Base-by-base conservation (phyloP, 2,329 filamentous ascomycete species). In the Colletotrichum sp. region DNA sequence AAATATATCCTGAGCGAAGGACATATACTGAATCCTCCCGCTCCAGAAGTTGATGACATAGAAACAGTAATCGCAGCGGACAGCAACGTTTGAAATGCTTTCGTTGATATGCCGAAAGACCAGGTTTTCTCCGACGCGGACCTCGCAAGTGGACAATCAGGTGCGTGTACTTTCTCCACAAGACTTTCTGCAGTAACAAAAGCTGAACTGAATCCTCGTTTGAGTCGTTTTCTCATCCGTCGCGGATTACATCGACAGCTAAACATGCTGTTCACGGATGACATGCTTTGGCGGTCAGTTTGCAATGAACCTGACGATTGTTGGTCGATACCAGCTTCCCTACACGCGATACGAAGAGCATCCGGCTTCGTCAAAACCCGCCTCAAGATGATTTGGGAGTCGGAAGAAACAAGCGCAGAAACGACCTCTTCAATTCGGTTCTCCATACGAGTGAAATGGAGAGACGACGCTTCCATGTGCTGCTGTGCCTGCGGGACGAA, bases 271-370 rank as follows among this genome's bases (percentile, higher is more conserved):
- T 39, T 3, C 16, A 18, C 6, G 8, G 16, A 1, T 2, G 36
- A 9, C 5, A 0, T 9, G 16, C 2, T 0, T 39, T 18, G 16
- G 2, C 16, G 16, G 16, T 0, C 16, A 3, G 5, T 18, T 18
- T 39, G 36, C 4, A 5, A 0, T 0, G 36, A 39, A 9, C 34
- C 15, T 18, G 16, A 1, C 2, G 8, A 10, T 9, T 18, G 16
- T 0, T 39, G 8, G 16, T 2, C 36, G 8, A 18, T 18, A 9
- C 1, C 36, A 39, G 16, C 36, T 39, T 39, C 36, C 1, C 8
- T 5, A 10, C 36, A 39, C 5, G 16, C 16, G 2, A 39, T 5
- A 3, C 16, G 36, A 5, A 39, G 8, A 1, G 36, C 36, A 9
- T 39, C 16, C 0, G 36, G 36, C 0, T 39, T 39, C 8, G 8